Conservation (phyloP, 2,329 filamentous ascomycete species). For the Sporothrix luriei region DNA sequence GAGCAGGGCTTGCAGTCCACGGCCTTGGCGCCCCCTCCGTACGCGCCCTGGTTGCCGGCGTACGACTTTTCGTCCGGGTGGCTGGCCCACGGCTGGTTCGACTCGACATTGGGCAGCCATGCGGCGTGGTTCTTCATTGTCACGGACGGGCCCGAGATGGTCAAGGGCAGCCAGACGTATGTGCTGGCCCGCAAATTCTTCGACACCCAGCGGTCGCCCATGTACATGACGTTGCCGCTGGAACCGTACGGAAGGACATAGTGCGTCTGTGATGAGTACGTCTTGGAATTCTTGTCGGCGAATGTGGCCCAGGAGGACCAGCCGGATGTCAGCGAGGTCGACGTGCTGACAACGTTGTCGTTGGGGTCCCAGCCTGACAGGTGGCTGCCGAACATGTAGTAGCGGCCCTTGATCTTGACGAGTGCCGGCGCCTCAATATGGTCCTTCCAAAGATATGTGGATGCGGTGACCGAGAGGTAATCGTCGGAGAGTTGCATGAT, state of each 20-base stretch:
- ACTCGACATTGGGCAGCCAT: slow-evolving; percentile 50
- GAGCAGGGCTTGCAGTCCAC: slow-evolving; percentile 59
- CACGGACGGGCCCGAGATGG: slow-evolving; percentile 55
- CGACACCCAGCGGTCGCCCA: slow-evolving; percentile 61
- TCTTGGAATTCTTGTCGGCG: slow-evolving; percentile 50
- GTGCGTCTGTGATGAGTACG: slow-evolving; percentile 56
- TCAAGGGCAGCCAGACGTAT: slow-evolving; percentile 67
- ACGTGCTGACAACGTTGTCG: slow-evolving; percentile 53
- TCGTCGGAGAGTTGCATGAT: slow-evolving; percentile 37
- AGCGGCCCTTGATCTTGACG: slow-evolving; percentile 54
- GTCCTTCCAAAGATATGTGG: slow-evolving; percentile 41
- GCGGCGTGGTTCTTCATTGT: slow-evolving; percentile 56
- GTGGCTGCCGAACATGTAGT: slow-evolving; percentile 58
- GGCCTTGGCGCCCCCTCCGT: slow-evolving; percentile 50
- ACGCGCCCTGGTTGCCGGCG: slow-evolving; percentile 55
- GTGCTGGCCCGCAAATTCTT: slow-evolving; percentile 54
- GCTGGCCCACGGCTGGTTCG: slow-evolving; percentile 41
- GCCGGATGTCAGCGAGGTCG: slow-evolving; percentile 54
- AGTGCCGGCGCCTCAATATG: slow-evolving; percentile 57
- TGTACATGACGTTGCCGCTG: slow-evolving; percentile 48
- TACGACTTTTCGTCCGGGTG: slow-evolving; percentile 52
- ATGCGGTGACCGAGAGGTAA: slow-evolving; percentile 35
- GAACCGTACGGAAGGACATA: slow-evolving; percentile 47
- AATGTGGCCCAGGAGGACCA: slow-evolving; percentile 57
- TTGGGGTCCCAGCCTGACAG: slow-evolving; percentile 52